A percentile compares a stretch with the other conserved stretches of the same genome.
phyloP scores from a whole-genome alignment of 2,329 filamentous ascomycete species.

The Lachnellula subtilissima region DNA sequence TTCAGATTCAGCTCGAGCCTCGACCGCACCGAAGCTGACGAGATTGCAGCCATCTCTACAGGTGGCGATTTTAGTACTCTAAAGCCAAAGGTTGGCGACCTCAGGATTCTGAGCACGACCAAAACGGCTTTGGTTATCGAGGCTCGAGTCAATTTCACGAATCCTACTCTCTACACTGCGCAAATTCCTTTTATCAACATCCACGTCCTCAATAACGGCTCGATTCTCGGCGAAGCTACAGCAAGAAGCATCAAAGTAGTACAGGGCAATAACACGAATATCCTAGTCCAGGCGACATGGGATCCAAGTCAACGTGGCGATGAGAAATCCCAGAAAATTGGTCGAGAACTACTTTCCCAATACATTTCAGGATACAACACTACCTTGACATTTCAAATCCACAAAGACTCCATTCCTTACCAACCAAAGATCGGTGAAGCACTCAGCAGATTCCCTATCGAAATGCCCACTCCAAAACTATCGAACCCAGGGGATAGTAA shows the following conservation, averaged over 20 bases:
- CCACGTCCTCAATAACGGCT: constrained; percentile 68
- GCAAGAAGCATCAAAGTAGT: constrained; percentile 58
- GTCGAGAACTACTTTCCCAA: constrained; percentile 71
- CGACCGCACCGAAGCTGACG: constrained; percentile 31
- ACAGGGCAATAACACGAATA: constrained; percentile 66
- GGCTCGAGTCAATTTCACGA: constrained; percentile 76
- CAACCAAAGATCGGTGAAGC: constrained; percentile 68
- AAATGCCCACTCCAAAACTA: constrained; percentile 66
- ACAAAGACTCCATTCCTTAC: constrained; percentile 67
- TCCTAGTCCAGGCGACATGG: constrained; percentile 68
- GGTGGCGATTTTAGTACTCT: constrained; percentile 42
- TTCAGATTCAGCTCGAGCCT: constrained; percentile 27
- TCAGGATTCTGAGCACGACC: constrained; percentile 70
- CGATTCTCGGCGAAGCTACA: constrained; percentile 69
- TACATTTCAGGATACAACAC: constrained; percentile 88
- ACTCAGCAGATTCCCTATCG: constrained; percentile 66
- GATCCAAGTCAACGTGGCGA: constrained; percentile 62
- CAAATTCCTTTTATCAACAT: constrained; percentile 75
- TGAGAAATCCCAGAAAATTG: constrained; percentile 53
- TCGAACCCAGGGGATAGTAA: constrained; percentile 48
- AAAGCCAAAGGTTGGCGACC: constrained; percentile 61
- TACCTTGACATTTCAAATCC: constrained; percentile 67
- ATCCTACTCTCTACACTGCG: constrained; percentile 83
- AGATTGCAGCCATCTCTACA: constrained; percentile 52
- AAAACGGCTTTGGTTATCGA: constrained; percentile 65